phyloP scores from a whole-genome alignment of 129 eudicot genomes.

The Kitagawia praeruptora region DNA sequence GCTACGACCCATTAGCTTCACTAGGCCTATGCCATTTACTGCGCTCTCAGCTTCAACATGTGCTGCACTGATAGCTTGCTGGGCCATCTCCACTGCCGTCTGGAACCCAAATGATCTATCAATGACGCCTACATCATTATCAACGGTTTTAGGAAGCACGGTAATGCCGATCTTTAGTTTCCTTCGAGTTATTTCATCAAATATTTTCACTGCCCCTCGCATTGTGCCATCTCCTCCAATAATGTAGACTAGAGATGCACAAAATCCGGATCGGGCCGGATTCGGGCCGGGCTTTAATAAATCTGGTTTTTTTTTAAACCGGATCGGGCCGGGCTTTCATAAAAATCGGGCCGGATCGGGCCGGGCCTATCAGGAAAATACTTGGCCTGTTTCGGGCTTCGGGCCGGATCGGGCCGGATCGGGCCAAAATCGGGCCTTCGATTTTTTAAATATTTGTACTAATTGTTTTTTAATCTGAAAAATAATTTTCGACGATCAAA shows the following conservation, averaged over 20 bases:
- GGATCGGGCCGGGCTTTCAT: too few relatives aligned
- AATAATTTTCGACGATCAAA: too few relatives aligned
- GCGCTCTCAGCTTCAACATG: slow-evolving; percentile 92
- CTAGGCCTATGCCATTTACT: slow-evolving; percentile 73
- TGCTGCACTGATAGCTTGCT: slow-evolving; percentile 70
- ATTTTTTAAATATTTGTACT: too few relatives aligned
- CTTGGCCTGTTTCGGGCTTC: too few relatives aligned
- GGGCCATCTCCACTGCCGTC: slow-evolving; percentile 86
- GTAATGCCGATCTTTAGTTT: slow-evolving; percentile 46
- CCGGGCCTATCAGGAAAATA: too few relatives aligned
- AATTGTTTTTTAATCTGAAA: too few relatives aligned
- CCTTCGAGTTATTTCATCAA: slow-evolving; percentile 43
- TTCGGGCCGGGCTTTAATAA: too few relatives aligned
- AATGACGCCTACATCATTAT: slow-evolving; percentile 73
- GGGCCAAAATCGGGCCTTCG: too few relatives aligned
- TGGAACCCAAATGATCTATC: slow-evolving; percentile 78
- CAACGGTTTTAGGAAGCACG: slow-evolving; percentile 85
- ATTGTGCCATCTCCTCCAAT: slow-evolving; percentile 82
- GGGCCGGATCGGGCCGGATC: too few relatives aligned
- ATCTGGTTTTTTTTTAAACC: too few relatives aligned
- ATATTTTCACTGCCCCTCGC: slow-evolving; percentile 68
- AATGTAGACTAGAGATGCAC: slow-evolving; percentile 18
- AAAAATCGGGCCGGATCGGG: too few relatives aligned
- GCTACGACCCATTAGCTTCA: slow-evolving; percentile 90
- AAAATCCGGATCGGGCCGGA: too few relatives aligned